Conservation (phyloP, 208 protist species). For the Trypanosoma brucei region DNA sequence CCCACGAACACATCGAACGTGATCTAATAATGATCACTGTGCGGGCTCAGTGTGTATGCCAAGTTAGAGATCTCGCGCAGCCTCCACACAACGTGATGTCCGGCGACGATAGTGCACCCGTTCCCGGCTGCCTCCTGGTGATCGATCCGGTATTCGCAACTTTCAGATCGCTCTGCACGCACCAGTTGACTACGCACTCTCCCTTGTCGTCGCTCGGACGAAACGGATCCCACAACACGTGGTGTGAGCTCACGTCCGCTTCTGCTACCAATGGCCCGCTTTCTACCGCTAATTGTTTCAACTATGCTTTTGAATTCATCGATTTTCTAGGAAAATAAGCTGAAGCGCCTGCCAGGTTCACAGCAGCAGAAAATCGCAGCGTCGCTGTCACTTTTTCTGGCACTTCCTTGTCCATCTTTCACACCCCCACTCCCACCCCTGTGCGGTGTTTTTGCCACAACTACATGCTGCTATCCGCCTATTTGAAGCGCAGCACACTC, state of each 20-base stretch:
- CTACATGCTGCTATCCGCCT: conserved; percentile 14
- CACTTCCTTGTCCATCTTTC: neutral
- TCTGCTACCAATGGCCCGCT: conserved; percentile 3
- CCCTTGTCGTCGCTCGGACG: conserved; percentile 1
- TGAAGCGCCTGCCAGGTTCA: neutral
- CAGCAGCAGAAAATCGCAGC: neutral
- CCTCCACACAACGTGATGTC: conserved; percentile 8
- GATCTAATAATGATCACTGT: conserved; percentile 15
- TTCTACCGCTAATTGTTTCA: neutral
- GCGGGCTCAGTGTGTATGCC: neutral
- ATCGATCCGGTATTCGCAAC: conserved; percentile 1
- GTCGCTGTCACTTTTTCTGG: neutral
- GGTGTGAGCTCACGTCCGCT: conserved; percentile 12
- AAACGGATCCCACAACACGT: neutral
- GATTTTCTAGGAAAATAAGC: conserved; percentile 6
- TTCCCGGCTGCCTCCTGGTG: neutral
- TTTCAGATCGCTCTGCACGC: conserved; percentile 3
- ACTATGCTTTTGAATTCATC: neutral
- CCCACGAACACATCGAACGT: conserved; percentile 5
- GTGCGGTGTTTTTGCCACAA: conserved; percentile 4
- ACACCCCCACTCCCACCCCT: conserved; percentile 7
- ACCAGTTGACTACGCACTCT: conserved; percentile 7
- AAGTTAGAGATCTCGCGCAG: neutral
- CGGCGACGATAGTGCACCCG: conserved; percentile 1
- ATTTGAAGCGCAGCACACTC: conserved; percentile 12